Evolutionary conservation across 345 rosid genomes (phyloP).

Genomic region (Citrus cavaleriei): DNA sequence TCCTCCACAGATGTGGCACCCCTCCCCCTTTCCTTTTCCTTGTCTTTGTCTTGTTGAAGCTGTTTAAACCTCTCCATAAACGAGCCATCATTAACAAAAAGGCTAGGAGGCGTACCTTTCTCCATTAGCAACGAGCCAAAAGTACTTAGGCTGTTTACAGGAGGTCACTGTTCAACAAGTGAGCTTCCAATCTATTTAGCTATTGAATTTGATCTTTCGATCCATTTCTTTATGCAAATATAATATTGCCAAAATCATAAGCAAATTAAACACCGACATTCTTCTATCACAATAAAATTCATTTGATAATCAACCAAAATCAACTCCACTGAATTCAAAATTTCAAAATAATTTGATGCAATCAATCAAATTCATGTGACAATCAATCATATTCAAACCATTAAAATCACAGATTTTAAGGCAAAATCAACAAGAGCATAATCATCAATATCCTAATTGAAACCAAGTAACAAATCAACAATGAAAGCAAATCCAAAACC

Average conservation of each 20-base stretch:
- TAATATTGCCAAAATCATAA: background rate
- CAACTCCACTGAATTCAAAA: background rate
- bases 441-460: background rate
- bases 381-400: background rate
- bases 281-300: background rate
- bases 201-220: background rate
- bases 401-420: background rate
- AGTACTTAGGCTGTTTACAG: constrained; percentile 25
- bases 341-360: background rate
- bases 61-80: constrained; percentile 99
- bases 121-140: constrained; percentile 55
- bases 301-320: background rate
- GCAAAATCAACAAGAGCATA: background rate
- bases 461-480: background rate
- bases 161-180: constrained; percentile 51
- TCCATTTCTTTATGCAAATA: background rate
- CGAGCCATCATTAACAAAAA: constrained; percentile 95
- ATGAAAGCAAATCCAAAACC: background rate
- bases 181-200: constrained; percentile 55
- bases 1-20: constrained; percentile 35
- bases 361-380: background rate
- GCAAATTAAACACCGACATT: background rate
- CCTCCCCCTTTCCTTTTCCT: constrained; percentile 37
- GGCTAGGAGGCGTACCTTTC: constrained; percentile 64
- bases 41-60: constrained; percentile 75